phyloP scores from a whole-genome alignment of 306 rosid genomes.

The Benincasa hispida region DNA sequence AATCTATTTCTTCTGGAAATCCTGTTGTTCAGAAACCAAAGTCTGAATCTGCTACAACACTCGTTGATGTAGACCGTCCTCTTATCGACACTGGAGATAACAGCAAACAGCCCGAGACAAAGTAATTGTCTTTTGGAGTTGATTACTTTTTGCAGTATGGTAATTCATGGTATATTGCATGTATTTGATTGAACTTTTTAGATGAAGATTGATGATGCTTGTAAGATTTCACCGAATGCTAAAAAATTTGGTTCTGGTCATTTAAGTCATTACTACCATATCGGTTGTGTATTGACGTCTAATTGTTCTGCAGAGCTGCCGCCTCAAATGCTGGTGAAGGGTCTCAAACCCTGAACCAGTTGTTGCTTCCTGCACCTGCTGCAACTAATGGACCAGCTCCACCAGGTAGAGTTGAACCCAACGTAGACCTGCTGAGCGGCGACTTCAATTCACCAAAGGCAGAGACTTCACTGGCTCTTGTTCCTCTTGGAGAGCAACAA shows the following conservation, averaged over 20 bases:
- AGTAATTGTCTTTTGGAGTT: conserved; percentile 27
- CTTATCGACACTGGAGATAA: conserved; percentile 69
- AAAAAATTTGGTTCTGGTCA: conserved; percentile 2
- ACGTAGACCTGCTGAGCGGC: conserved; percentile 87
- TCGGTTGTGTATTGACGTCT: neutral
- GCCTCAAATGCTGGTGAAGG: conserved; percentile 46
- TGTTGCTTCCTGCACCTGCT: conserved; percentile 67
- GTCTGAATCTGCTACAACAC: conserved; percentile 35
- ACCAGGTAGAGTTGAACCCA: conserved; percentile 39
- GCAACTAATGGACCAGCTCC: conserved; percentile 37
- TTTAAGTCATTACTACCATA: conserved; percentile 12
- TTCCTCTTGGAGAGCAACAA: conserved; percentile 64
- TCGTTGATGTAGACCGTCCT: conserved; percentile 51
- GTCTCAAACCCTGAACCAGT: conserved; percentile 58
- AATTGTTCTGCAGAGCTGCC: conserved; percentile 37
- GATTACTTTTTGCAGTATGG: neutral
- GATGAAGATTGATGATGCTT: neutral
- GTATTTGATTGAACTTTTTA: neutral
- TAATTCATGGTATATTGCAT: neutral
- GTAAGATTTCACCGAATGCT: neutral
- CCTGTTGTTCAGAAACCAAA: conserved; percentile 40
- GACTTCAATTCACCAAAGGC: conserved; percentile 71
- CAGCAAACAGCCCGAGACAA: conserved; percentile 38
- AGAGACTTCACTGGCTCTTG: conserved; percentile 79
- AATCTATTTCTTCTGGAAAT: conserved; percentile 73